Conservation (phyloP, 176 grass and related monocot species). For the Cenchrus americanus region DNA sequence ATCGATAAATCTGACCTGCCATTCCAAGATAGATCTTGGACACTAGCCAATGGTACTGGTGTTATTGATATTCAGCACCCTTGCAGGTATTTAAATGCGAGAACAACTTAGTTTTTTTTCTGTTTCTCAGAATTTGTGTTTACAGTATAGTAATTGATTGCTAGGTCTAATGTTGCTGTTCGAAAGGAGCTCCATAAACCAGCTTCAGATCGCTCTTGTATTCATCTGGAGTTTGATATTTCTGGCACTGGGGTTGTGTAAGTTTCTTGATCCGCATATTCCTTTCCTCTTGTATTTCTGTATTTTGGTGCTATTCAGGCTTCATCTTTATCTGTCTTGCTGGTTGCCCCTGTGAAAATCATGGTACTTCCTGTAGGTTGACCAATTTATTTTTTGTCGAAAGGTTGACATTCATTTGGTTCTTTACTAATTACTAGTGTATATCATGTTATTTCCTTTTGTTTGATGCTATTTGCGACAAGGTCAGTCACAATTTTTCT, state of each 20-base stretch:
- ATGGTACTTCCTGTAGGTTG: not conserved
- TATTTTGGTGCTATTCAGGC: not conserved
- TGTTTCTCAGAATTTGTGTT: conserved; percentile 30
- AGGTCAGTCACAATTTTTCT: not conserved
- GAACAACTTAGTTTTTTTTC: conserved; percentile 24
- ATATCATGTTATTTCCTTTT: not conserved
- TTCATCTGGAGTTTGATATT: conserved; percentile 93
- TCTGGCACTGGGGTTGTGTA: conserved; percentile 75
- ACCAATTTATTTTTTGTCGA: not conserved
- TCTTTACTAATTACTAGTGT: not conserved
- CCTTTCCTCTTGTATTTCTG: not conserved
- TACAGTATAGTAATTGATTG: conserved; percentile 34
- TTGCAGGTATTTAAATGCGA: conserved; percentile 59
- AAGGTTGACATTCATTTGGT: not conserved
- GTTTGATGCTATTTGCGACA: not conserved
- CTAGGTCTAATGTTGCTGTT: conserved; percentile 82
- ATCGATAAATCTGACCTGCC: conserved; percentile 57
- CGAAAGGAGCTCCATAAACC: conserved; percentile 81
- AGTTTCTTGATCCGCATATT: conserved; percentile 34
- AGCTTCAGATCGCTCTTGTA: conserved; percentile 86
- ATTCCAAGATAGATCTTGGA: conserved; percentile 66
- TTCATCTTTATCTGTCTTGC: not conserved
- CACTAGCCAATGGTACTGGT: conserved; percentile 69
- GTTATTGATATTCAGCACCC: conserved; percentile 84
- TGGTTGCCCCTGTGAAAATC: not conserved